phyloP scores from a whole-genome alignment of 768 basidiomycete species.

The Xerocomellus intermedius region DNA sequence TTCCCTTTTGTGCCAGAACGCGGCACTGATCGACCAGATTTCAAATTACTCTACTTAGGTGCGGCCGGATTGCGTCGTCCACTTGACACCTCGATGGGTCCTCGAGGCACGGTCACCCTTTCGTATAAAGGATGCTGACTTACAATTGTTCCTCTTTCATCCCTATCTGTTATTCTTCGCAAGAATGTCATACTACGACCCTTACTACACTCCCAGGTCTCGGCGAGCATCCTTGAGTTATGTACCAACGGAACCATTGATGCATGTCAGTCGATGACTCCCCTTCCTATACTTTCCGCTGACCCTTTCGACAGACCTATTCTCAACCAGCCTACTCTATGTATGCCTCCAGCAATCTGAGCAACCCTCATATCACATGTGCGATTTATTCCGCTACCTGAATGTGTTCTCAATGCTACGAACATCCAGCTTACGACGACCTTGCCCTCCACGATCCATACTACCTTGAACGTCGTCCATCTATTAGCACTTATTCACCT shows the following conservation, averaged over 20 bases:
- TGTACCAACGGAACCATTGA: slow-evolving; percentile 34
- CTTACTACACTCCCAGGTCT: slow-evolving; percentile 35
- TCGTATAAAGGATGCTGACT: slow-evolving; percentile 25
- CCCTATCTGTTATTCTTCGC: slow-evolving; percentile 7
- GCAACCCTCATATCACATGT: slow-evolving; percentile 47
- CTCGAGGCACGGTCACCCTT: slow-evolving; percentile 28
- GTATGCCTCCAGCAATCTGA: slow-evolving; percentile 41
- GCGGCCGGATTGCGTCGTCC: slow-evolving; percentile 7
- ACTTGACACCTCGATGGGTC: slow-evolving; percentile 24
- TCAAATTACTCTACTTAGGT: slow-evolving; percentile 22
- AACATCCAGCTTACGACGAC: slow-evolving; percentile 53
- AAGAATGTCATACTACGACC: slow-evolving; percentile 46
- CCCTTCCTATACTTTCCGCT: not conserved
- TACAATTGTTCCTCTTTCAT: not conserved
- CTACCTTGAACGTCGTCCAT: slow-evolving; percentile 36
- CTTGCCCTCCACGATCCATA: slow-evolving; percentile 48
- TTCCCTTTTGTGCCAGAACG: not conserved
- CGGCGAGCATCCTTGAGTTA: slow-evolving; percentile 37
- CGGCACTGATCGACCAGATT: slow-evolving; percentile 10
- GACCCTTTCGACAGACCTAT: slow-evolving; percentile 31
- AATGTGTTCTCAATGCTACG: not conserved
- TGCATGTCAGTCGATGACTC: slow-evolving; percentile 36
- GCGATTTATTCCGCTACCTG: slow-evolving; percentile 11
- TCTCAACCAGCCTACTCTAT: slow-evolving; percentile 44
- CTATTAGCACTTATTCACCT: slow-evolving; percentile 22